A percentile compares a stretch with the other conserved stretches of the same genome.
Conservation (phyloP, 345 rosid species). For the Eucalyptus curtisii region DNA sequence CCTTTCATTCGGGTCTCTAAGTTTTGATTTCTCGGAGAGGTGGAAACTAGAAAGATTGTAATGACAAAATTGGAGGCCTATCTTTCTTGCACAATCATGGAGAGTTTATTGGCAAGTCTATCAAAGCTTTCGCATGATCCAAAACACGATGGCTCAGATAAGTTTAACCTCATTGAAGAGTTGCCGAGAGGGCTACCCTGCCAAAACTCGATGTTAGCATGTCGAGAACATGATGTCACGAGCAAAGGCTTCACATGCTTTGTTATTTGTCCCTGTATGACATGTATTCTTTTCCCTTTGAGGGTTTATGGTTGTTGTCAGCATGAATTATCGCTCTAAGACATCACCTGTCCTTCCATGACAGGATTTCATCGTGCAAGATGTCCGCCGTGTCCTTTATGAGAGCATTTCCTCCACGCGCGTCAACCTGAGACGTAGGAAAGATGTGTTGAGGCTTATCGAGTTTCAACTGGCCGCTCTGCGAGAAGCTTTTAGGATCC, state of each 20-base stretch:
- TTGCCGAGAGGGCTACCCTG: neutral
- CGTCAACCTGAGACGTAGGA: slow-evolving; percentile 15
- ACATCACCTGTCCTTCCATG: neutral
- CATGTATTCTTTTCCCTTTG: neutral
- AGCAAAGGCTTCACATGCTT: neutral
- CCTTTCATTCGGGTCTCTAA: neutral
- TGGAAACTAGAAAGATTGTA: neutral
- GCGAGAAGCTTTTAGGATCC: slow-evolving; percentile 20
- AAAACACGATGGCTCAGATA: neutral
- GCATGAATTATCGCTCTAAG: neutral
- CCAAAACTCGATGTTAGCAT: neutral
- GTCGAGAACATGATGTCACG: neutral
- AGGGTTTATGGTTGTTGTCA: neutral
- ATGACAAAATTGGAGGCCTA: neutral
- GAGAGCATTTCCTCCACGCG: slow-evolving; percentile 24
- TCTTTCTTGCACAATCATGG: neutral
- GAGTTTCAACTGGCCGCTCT: slow-evolving; percentile 27
- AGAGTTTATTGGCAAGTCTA: neutral
- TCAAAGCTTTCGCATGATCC: neutral
- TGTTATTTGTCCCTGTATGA: neutral
- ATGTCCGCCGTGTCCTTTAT: slow-evolving; percentile 38
- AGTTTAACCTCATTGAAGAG: neutral
- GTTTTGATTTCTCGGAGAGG: neutral
- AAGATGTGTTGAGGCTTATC: slow-evolving; percentile 28
- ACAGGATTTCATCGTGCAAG: slow-evolving; percentile 55